These are phyloP conservation scores for Talaromyces islandicus DNA, from an alignment of 2,329 filamentous ascomycete genomes.

Conservation along the genomic window DNA sequence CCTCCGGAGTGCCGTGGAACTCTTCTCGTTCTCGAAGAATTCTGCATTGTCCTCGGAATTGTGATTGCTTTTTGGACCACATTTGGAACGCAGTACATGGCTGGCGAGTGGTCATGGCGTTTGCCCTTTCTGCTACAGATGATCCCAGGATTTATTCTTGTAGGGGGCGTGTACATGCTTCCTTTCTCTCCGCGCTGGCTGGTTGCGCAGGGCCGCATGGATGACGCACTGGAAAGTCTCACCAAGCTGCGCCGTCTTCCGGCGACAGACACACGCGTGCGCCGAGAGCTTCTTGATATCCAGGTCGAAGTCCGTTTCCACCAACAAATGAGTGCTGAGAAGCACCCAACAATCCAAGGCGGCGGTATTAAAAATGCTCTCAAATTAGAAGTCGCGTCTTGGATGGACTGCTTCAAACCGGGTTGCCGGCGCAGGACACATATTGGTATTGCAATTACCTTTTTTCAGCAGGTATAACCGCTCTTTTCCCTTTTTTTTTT, in stretches of 20 bases:
- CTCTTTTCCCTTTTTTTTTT: not conserved
- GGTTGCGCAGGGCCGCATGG: conserved; percentile 40
- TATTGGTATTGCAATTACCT: conserved; percentile 49
- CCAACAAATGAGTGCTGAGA: conserved; percentile 36
- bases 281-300: conserved; percentile 46
- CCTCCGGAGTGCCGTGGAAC: conserved; percentile 45
- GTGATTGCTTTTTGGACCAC: conserved; percentile 39
- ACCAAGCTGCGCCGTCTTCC: conserved; percentile 46
- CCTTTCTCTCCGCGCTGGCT: conserved; percentile 55
- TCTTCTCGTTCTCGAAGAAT: conserved; percentile 38
- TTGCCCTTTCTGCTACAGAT: conserved; percentile 46
- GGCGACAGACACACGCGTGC: conserved; percentile 43
- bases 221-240: conserved; percentile 46
- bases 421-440: conserved; percentile 47
- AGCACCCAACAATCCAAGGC: conserved; percentile 33
- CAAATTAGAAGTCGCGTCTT: conserved; percentile 39
- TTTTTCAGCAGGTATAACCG: conserved; percentile 47
- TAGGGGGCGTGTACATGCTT: conserved; percentile 36
- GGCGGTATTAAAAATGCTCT: conserved; percentile 29
- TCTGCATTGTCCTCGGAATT: conserved; percentile 37
- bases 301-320: conserved; percentile 51
- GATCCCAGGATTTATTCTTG: conserved; percentile 32
- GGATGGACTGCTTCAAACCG: conserved; percentile 43
- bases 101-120: conserved; percentile 42
- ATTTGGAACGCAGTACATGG: conserved; percentile 39